Evolutionary conservation across 495 filamentous ascomycete genomes (phyloP).

Genomic region (Rhizodiscina lignyota): DNA sequence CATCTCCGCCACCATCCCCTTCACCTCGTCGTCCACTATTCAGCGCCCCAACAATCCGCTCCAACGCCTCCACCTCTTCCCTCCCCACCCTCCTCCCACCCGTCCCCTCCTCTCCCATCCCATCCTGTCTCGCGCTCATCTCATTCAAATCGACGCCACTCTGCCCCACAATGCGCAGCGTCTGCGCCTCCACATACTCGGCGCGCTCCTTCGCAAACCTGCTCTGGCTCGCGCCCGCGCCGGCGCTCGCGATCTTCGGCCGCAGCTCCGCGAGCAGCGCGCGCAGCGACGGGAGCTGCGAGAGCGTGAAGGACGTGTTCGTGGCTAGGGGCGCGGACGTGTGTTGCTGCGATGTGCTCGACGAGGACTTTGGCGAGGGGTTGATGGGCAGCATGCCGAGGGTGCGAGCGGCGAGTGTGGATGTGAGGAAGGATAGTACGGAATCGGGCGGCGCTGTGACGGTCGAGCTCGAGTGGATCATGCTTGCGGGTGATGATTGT

Average conservation of each 20-base stretch:
- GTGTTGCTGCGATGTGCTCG: constrained; percentile 1
- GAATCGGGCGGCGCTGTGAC: constrained; percentile 9
- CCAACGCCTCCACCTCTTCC: constrained; percentile 21
- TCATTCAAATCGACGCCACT: constrained; percentile 16
- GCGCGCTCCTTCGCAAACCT: constrained; percentile 13
- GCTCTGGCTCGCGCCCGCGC: constrained; percentile 2
- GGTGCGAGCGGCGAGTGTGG: constrained; percentile 26
- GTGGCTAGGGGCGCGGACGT: constrained; percentile 41
- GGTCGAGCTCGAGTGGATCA: constrained; percentile 1
- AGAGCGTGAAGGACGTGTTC: constrained; percentile 60
- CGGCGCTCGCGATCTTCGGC: constrained; percentile 19
- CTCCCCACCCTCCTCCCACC: constrained; percentile 11
- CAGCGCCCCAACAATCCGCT: constrained; percentile 17
- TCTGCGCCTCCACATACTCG: constrained; percentile 21
- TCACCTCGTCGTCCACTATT: too few relatives aligned
- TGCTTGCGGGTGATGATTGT: constrained; percentile 2
- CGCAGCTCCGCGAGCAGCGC: constrained; percentile 45
- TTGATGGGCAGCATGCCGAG: constrained; percentile 21
- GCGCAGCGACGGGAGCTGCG: constrained; percentile 66
- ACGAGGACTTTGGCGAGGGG: constrained; percentile 2
- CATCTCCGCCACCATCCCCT: too few relatives aligned
- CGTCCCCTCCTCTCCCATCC: constrained; percentile 7
- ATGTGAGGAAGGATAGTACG: constrained; percentile 30
- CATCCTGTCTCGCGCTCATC: too few relatives aligned
- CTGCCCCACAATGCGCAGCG: constrained; percentile 13